phyloP scores from a whole-genome alignment of 805 yeast genomes.

The Saccharomycopsis sp. region DNA sequence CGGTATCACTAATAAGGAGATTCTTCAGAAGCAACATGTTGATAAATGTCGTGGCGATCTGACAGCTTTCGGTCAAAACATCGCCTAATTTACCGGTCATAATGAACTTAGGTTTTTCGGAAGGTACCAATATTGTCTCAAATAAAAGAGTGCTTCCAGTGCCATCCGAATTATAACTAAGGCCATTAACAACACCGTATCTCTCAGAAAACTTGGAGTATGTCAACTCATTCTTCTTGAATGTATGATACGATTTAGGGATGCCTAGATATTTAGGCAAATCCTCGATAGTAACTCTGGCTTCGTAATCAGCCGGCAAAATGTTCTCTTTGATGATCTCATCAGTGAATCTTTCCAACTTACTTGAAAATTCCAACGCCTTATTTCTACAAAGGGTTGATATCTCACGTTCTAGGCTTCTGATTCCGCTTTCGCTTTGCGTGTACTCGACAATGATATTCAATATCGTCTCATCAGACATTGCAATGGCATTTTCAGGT shows the following conservation, averaged over 20 bases:
- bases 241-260: slow-evolving; percentile 41
- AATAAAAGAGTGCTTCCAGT: slow-evolving; percentile 75
- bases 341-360: slow-evolving; percentile 21
- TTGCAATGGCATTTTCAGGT: slow-evolving; percentile 21
- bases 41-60: slow-evolving; percentile 70
- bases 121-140: slow-evolving; percentile 63
- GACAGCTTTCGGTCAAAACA: slow-evolving; percentile 73
- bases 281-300: slow-evolving; percentile 45
- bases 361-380: slow-evolving; percentile 60
- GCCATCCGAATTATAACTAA: slow-evolving; percentile 83
- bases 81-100: slow-evolving; percentile 82
- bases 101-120: slow-evolving; percentile 34
- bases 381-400: slow-evolving; percentile 75
- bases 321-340: slow-evolving; percentile 25
- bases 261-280: slow-evolving; percentile 65
- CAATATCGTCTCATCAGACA: slow-evolving; percentile 48
- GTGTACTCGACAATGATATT: slow-evolving; percentile 65
- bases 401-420: slow-evolving; percentile 68
- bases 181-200: slow-evolving; percentile 78
- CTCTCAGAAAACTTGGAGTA: slow-evolving; percentile 42
- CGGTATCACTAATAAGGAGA: slow-evolving; percentile 19
- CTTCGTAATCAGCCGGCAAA: slow-evolving; percentile 28
- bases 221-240: slow-evolving; percentile 37
- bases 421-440: slow-evolving; percentile 72
- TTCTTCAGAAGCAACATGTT: slow-evolving; percentile 44